Base-by-base conservation (phyloP, 1,139 yeast genomes). In the Casaregolazyma suthepensis region DNA sequence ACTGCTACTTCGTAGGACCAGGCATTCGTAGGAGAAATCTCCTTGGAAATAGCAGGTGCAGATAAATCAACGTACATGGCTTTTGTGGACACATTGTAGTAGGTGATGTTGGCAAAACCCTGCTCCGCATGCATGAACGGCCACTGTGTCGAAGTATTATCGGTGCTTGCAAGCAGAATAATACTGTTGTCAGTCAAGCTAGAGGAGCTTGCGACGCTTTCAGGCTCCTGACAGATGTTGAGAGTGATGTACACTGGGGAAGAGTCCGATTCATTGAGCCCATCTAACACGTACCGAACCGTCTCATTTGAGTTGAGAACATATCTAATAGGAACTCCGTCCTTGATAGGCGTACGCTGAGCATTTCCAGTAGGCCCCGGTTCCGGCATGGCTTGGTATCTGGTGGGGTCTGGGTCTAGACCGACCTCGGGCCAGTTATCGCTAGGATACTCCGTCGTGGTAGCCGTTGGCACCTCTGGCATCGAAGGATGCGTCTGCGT, bases 1-100 rank as follows among this genome's bases (percentile, higher is more conserved):
- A 83, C 79, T 1, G 90, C 93, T 38, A 90, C 69, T 65, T 83
- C 81, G 62, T 85, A 87, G 1, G 67, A 57, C 72, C 73, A 71
- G 17, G 59, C 48, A 37, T 62, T 59, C 38, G 54, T 18, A 13
- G 22, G 19, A n/a, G 46, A 15, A 9, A 46, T 15, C 12, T 51
- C 47, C 35, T 18, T 53, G 5, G 52, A 19, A 12, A 54, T 20
- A 2, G 38, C 40, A 10, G 66, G 66, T 0, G 67, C 63, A 35
- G 48, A 50, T 12, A 65, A 50, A 17, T 57, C 61, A 7, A 60
- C 58, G 38, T 56, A 52, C 1, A 57, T 58, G 5, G 52, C 50
- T 9, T 54, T 46, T 13, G 54, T 50, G 23, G 55, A 47, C 1
- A 55, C 52, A 17, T 48, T 53, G 12, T 23, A 35, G 17, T 63